These are phyloP conservation scores for Sphenostylis stenocarpa DNA, from an alignment of 306 rosid species.

Conservation along the genomic window DNA sequence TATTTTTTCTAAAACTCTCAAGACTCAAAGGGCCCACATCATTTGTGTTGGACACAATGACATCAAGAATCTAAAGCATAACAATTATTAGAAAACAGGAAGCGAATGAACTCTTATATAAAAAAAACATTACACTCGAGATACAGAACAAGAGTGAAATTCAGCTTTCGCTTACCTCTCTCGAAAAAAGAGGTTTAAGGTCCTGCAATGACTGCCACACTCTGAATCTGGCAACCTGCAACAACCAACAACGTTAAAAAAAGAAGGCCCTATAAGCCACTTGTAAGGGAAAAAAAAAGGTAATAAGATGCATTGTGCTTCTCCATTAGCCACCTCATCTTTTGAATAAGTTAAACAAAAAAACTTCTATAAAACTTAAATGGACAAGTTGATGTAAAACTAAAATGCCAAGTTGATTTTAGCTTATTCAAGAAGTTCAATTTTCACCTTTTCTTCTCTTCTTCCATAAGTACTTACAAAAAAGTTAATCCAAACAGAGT, in stretches of 20 bases:
- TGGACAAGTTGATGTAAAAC: neutral
- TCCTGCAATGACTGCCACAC: slow-evolving; percentile 63
- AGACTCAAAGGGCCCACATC: slow-evolving; percentile 88
- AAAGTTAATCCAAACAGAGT: neutral
- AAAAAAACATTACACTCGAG: slow-evolving; percentile 3
- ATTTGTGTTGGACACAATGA: slow-evolving; percentile 68
- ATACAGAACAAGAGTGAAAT: slow-evolving; percentile 13
- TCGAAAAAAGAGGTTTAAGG: slow-evolving; percentile 66
- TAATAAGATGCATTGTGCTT: neutral
- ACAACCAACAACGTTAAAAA: slow-evolving; percentile 18
- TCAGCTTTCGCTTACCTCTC: slow-evolving; percentile 64
- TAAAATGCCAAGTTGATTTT: neutral
- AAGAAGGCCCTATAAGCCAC: no score
- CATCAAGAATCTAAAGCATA: slow-evolving; percentile 71
- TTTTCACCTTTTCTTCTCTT: neutral
- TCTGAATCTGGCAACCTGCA: slow-evolving; percentile 72
- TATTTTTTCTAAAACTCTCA: slow-evolving; percentile 68
- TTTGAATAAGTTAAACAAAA: neutral
- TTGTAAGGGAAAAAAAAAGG: neutral
- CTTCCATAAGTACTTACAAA: neutral
- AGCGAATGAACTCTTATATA: slow-evolving; percentile 20
- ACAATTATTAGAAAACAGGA: slow-evolving; percentile 26
- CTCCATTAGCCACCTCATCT: neutral
- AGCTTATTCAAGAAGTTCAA: neutral
- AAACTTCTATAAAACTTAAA: neutral